These are phyloP conservation scores for Rasamsonia emersonii DNA, from an alignment of 2,329 filamentous ascomycete species.

Conservation along the genomic window DNA sequence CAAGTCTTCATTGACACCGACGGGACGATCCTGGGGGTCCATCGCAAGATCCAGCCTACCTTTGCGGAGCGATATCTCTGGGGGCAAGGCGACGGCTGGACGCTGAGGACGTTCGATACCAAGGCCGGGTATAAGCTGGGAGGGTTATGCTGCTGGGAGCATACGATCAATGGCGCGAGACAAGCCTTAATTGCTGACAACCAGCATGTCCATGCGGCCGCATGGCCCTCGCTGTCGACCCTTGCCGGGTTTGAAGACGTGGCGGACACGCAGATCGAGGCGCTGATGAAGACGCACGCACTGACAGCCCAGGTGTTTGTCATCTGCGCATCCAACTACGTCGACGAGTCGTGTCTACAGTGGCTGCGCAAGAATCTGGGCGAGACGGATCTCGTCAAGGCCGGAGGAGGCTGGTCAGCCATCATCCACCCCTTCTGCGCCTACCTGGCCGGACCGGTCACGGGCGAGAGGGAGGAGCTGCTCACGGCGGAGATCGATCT, in stretches of 20 bases:
- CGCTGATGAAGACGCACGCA: constrained; percentile 39
- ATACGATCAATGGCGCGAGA: constrained; percentile 31
- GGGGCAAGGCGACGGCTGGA: constrained; percentile 26
- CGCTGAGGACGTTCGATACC: constrained; percentile 21
- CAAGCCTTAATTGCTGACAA: constrained; percentile 25
- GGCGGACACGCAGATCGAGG: constrained; percentile 39
- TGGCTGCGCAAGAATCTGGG: constrained; percentile 33
- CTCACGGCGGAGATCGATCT: constrained; percentile 28
- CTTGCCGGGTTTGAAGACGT: constrained; percentile 30
- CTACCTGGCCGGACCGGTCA: constrained; percentile 26
- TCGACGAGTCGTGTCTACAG: constrained; percentile 33
- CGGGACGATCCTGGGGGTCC: constrained; percentile 26
- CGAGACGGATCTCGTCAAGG: constrained; percentile 23
- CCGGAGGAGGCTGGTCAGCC: constrained; percentile 27
- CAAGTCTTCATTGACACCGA: constrained; percentile 26
- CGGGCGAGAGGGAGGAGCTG: constrained; percentile 24
- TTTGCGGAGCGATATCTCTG: constrained; percentile 26
- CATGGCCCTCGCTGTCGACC: constrained; percentile 22
- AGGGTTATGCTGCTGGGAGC: constrained; percentile 29
- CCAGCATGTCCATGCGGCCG: constrained; percentile 23
- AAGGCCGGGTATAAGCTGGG: constrained; percentile 25
- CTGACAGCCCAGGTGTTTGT: constrained; percentile 39
- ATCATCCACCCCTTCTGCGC: constrained; percentile 28
- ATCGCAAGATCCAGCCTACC: constrained; percentile 30
- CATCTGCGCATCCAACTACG: constrained; percentile 34